Evolutionary conservation across 2,329 filamentous ascomycete species (phyloP).

Genomic region (Fusarium oxysporum): DNA sequence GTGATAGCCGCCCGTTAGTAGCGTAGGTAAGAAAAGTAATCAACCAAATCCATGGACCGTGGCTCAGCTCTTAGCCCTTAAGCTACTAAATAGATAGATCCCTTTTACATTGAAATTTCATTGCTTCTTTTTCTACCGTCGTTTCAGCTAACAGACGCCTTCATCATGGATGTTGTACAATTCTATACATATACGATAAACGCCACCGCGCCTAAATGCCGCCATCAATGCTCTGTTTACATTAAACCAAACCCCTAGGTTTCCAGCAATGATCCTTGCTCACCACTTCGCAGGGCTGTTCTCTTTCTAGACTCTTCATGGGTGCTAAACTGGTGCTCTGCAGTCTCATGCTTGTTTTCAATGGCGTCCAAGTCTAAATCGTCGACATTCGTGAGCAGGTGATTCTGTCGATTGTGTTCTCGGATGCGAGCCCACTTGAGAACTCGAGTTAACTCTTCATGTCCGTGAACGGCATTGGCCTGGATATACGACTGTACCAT

Average conservation of each 20-base stretch:
- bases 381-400: constrained; percentile 4
- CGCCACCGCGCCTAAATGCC: constrained; percentile 37
- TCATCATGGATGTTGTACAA: constrained; percentile 21
- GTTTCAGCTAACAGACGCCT: constrained; percentile 15
- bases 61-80: constrained; percentile 15
- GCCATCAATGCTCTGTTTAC: constrained; percentile 13
- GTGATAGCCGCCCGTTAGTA: constrained; percentile 26
- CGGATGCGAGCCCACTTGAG: constrained; percentile 38
- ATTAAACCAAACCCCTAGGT: constrained; percentile 4
- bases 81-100: constrained; percentile 27
- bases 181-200: constrained; percentile 25
- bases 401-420: constrained; percentile 12
- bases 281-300: not conserved
- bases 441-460: constrained; percentile 42
- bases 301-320: constrained; percentile 4
- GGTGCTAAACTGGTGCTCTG: not conserved
- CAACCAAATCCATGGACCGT: constrained; percentile 9
- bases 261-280: not conserved
- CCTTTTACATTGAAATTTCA: constrained; percentile 8
- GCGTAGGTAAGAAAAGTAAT: not conserved
- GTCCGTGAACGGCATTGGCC: constrained; percentile 40
- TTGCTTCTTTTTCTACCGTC: constrained; percentile 22
- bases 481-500: constrained; percentile 51
- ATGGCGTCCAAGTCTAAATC: constrained; percentile 9
- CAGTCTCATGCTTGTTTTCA: constrained; percentile 2